Evolutionary conservation across 129 eudicot species (phyloP), one percentile per base, ranked within the genome.

Genomic region (Smallanthus sonchifolius): DNA sequence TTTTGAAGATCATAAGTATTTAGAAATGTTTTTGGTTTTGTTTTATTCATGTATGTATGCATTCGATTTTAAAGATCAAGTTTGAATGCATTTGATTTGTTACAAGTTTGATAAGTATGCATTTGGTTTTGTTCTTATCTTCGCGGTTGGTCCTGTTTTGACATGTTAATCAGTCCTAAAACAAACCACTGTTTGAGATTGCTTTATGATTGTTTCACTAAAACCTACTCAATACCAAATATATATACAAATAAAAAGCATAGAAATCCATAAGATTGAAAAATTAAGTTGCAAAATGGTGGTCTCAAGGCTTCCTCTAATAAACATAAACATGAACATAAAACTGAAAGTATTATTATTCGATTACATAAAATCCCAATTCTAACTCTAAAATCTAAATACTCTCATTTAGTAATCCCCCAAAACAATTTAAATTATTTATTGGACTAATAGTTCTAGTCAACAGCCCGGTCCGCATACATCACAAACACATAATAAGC

Each of bases 401-500:
- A 39, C 71, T 30, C 28, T 62, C 66, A 43, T 17, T 10, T 43
- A 67, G 59, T 61, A 52, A 49, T 30, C 59, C 80, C 80, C 80
- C 56, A 54, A 76, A 59, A 77, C 54, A 40, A 71, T 24, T 62
- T 1, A 34, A 72, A 64, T 57, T 69, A 71, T 39, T 79, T 70
- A 70, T 61, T 49, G 59, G 34, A 72, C n/a, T 51, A 72, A 51
- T 56, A 55, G 48, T n/a, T 30, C 19, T 16, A 42, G 5, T 42
- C 80, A 30, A 49, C 82, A 72, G 78, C 82, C 78, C 32, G 82
- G 82, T 79, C 39, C 73, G 82, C 78, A 51, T 34, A 79, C 13
- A 36, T 72, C 82, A 63, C 82, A 68, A 72, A 79, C 82, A 79
- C 82, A 72, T 72, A 79, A 1, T 67, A 76, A 76, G 80, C 80